phyloP scores from a whole-genome alignment of 164 flowering plant genomes.

The Sedum album region DNA sequence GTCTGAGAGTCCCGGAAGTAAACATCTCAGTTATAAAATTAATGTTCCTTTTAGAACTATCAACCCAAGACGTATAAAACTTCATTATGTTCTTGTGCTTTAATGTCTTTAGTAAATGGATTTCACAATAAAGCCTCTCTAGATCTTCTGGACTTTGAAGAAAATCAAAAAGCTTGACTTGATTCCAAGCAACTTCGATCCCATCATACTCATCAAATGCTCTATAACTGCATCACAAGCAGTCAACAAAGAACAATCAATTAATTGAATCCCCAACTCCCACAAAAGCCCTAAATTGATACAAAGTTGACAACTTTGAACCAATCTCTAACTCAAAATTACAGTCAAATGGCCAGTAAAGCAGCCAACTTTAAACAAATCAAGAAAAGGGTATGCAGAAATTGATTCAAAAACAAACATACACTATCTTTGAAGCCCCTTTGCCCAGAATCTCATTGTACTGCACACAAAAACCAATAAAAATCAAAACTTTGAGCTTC shows the following conservation, averaged over 20 bases:
- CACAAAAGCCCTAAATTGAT: background rate
- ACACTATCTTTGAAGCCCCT: slow-evolving; percentile 31
- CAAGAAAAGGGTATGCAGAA: slow-evolving; percentile 2
- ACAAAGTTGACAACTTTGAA: background rate
- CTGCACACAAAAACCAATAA: slow-evolving; percentile 19
- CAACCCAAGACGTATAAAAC: slow-evolving; percentile 32
- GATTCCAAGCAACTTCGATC: slow-evolving; percentile 37
- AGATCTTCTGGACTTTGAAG: slow-evolving; percentile 28
- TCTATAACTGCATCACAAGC: slow-evolving; percentile 20
- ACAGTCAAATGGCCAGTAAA: background rate
- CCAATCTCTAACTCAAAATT: background rate
- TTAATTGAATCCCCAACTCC: background rate
- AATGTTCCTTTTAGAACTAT: slow-evolving; percentile 15
- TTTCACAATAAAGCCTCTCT: slow-evolving; percentile 26
- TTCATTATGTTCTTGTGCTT: slow-evolving; percentile 30
- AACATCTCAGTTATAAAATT: slow-evolving; percentile 25
- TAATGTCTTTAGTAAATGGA: slow-evolving; percentile 27
- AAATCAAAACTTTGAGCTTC: background rate
- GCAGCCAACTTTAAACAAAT: slow-evolving; percentile 7
- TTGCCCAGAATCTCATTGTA: slow-evolving; percentile 26
- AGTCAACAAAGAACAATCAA: background rate
- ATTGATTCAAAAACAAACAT: slow-evolving; percentile 6
- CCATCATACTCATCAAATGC: slow-evolving; percentile 24
- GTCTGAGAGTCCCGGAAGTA: slow-evolving; percentile 22
- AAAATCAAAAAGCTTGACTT: slow-evolving; percentile 23